Percentiles rank a stretch among this genome's conserved stretches.
Evolutionary conservation across 2,329 filamentous ascomycete species (phyloP).

Genomic region (Eurotiales sp.): DNA sequence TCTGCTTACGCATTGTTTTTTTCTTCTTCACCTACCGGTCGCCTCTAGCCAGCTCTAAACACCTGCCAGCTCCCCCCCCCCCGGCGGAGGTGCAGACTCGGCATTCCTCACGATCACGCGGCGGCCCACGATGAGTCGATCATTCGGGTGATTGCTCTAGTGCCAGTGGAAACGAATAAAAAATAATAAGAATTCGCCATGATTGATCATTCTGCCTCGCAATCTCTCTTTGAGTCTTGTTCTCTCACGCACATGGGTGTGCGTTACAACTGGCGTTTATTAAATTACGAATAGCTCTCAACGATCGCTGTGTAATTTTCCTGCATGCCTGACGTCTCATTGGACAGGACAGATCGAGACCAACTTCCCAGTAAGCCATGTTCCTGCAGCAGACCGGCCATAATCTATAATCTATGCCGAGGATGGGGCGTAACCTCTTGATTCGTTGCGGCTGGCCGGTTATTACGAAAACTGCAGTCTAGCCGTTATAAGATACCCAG

Average conservation of each 20-base stretch:
- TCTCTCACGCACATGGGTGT: neutral
- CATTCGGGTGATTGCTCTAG: constrained; percentile 31
- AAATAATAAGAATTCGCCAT: no score
- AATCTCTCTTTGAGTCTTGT: neutral
- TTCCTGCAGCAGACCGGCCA: constrained; percentile 14
- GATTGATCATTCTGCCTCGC: neutral
- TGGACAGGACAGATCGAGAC: constrained; percentile 5
- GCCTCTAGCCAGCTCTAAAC: neutral
- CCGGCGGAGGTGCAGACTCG: constrained; percentile 5
- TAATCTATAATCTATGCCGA: constrained; percentile 3
- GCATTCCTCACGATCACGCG: constrained; percentile 29
- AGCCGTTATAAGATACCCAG: constrained; percentile 10
- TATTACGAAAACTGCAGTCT: constrained; percentile 7
- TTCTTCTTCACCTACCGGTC: neutral
- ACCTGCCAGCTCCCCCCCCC: neutral
- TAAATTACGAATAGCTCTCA: constrained; percentile 7
- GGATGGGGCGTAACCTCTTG: constrained; percentile 1
- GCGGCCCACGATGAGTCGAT: constrained; percentile 23
- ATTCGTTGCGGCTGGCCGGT: no score
- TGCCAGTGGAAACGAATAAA: constrained; percentile 19
- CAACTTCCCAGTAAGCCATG: constrained; percentile 3
- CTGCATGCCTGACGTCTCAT: neutral
- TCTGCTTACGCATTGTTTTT: no score
- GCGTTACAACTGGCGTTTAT: neutral
- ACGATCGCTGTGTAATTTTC: constrained; percentile 5